A percentile compares a stretch with the other conserved stretches of the same genome.
Conservation (phyloP, 108 stramenopile genomes). For the Seminavis robusta region DNA sequence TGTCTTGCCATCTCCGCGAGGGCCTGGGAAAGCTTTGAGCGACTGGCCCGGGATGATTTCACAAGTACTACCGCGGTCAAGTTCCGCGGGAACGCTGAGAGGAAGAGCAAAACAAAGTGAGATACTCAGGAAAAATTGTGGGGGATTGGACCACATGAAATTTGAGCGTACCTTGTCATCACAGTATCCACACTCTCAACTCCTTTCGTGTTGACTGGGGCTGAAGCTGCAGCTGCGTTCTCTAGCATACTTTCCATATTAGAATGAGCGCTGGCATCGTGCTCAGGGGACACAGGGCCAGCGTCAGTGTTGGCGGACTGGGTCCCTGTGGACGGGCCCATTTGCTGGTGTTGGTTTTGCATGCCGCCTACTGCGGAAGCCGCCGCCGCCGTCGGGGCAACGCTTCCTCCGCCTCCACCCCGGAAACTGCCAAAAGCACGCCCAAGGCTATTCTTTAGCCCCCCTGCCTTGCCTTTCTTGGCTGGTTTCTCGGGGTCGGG, state of each 20-base stretch:
- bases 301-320: background rate
- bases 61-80: conserved; percentile 51
- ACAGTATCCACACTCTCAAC: conserved; percentile 38
- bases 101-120: too few relatives aligned
- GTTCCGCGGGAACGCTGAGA: conserved; percentile 49
- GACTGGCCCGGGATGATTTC: conserved; percentile 70
- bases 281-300: conserved; percentile 18
- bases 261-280: conserved; percentile 44
- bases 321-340: too few relatives aligned
- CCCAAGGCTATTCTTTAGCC: conserved; percentile 22
- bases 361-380: too few relatives aligned
- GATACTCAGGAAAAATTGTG: too few relatives aligned
- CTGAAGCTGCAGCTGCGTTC: conserved; percentile 39
- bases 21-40: conserved; percentile 49
- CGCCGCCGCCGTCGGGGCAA: conserved; percentile 2
- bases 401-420: conserved; percentile 3
- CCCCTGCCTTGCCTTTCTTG: background rate
- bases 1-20: conserved; percentile 39
- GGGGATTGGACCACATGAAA: too few relatives aligned
- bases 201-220: conserved; percentile 40
- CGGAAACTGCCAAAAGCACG: conserved; percentile 6
- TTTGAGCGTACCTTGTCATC: conserved; percentile 16
- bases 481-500: background rate
- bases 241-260: conserved; percentile 61
- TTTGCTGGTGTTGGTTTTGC: conserved; percentile 1